Percentiles rank a stretch among this genome's conserved stretches.
Conservation (phyloP, 2,329 filamentous ascomycete genomes). For the Cordyceps cicadae region DNA sequence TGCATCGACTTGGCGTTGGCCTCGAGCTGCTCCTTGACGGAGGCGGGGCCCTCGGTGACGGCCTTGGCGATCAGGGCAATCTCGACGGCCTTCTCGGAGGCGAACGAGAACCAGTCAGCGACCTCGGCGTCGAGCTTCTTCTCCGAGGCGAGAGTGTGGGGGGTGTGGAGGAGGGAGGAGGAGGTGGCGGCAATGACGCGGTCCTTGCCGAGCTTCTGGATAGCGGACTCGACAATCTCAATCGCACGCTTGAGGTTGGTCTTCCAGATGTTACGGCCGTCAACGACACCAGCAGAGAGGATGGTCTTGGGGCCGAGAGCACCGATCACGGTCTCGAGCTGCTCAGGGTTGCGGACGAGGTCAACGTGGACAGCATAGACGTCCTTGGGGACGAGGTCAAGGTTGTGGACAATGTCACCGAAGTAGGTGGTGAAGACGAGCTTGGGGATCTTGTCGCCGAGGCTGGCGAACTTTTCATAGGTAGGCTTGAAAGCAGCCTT, state of each 20-base stretch:
- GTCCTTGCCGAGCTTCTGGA: constrained; percentile 94
- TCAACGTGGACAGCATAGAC: constrained; percentile 87
- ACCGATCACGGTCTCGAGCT: constrained; percentile 76
- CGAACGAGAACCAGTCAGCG: constrained; percentile 97
- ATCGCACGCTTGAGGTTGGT: constrained; percentile 97
- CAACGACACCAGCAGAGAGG: constrained; percentile 92
- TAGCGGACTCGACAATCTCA: constrained; percentile 76
- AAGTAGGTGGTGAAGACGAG: constrained; percentile 95
- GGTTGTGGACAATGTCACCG: constrained; percentile 98
- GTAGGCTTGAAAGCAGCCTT: constrained; percentile 98
- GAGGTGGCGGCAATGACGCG: constrained; percentile 95
- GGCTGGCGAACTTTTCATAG: constrained; percentile 76
- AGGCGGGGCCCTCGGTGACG: constrained; percentile 81
- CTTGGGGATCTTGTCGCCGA: constrained; percentile 76
- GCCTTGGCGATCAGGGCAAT: constrained; percentile 93
- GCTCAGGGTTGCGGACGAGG: constrained; percentile 96
- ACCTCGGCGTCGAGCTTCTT: constrained; percentile 95
- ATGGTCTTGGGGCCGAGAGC: constrained; percentile 82
- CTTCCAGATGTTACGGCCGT: constrained; percentile 99
- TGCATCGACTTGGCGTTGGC: constrained; percentile 93
- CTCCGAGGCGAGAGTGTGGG: constrained; percentile 95
- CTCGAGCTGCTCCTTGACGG: constrained; percentile 83
- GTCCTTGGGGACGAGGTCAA: constrained; percentile 73
- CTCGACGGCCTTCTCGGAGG: constrained; percentile 86
- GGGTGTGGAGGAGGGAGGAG: constrained; percentile 95